Evolutionary conservation across 2,329 filamentous ascomycete species (phyloP), one percentile per base, ranked within the genome.

Genomic region (Beauveria sp.): DNA sequence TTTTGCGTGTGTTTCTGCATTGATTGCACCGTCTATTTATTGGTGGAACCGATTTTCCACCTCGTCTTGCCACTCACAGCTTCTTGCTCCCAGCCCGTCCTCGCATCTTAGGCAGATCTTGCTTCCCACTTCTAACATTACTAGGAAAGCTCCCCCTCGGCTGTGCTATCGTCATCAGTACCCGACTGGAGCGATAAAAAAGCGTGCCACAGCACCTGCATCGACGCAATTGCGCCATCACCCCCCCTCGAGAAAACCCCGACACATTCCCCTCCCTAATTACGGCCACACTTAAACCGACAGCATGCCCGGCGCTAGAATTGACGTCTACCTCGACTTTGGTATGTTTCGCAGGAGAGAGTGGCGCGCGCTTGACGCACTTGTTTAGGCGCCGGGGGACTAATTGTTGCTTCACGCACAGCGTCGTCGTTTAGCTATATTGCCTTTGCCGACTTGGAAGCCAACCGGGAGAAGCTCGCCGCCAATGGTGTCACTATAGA

Each of bases 311-410:
- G 78, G 77, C n/a, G 80, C 81, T 60, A 81, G 81, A 61, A 88
- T 90, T 66, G 85, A 88, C 64, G 82, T 80, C 55, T 90, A 88
- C 69, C 65, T 90, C 61, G 88, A 90, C 73, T 81, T 87, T 69
- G 83, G 87, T 88, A 74, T 64, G 79, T 67, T 8, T 49, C 10
- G 9, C 31, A 48, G n/a, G 31, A 18, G 61, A 48, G 22, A 60
- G 53, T 48, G 40, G 65, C n/a, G 28, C n/a, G 45, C 45, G 45
- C 42, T n/a, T 46, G 45, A 9, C n/a, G 20, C 20, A 16, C 20
- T 46, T 46, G 10, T 20, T 8, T n/a, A 18, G 14, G 14, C 48
- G 24, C 14, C 14, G 8, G 6, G n/a, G 10, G 6, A 31, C 50
- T 52, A 22, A 61, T 24, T 20, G 24, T 45, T 20, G 14, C 9